Evolutionary conservation across 2,329 filamentous ascomycete genomes (phyloP).

Genomic region (Botrytis byssoidea): DNA sequence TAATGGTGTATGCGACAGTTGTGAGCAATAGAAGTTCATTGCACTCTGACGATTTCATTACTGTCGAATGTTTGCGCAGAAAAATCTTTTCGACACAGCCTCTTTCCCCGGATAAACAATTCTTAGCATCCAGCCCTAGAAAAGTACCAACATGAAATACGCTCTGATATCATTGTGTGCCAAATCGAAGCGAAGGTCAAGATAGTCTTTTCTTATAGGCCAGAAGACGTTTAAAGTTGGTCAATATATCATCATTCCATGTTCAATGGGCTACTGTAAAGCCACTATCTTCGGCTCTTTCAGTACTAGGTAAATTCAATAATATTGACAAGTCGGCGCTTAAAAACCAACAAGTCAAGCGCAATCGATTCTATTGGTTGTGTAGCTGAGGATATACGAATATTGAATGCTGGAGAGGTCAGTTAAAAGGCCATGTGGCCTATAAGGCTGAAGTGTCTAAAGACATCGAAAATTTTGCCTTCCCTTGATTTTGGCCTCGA

Average conservation of each 20-base stretch:
- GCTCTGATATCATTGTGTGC: neutral
- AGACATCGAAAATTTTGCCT: neutral
- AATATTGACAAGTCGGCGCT: neutral
- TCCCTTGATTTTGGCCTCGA: neutral
- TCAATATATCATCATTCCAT: neutral
- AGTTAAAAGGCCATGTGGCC: neutral
- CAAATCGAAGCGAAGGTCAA: neutral
- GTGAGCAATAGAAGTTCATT: neutral
- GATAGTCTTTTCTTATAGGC: neutral
- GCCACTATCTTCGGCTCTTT: neutral
- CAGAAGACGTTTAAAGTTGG: neutral
- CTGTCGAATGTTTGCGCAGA: neutral
- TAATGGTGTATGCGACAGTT: neutral
- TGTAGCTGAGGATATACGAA: neutral
- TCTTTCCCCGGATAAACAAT: neutral
- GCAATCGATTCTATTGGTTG: neutral
- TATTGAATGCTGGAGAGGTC: neutral
- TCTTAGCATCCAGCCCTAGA: neutral
- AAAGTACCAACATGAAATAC: neutral
- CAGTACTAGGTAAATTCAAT: neutral
- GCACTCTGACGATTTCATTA: neutral
- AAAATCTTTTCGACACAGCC: conserved; percentile 8
- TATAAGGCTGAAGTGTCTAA: conserved; percentile 7
- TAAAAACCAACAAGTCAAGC: neutral
- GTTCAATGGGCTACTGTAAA: too few species aligned